Base-by-base conservation (phyloP, 2,329 filamentous ascomycete species). In the Beauveria asiatica region DNA sequence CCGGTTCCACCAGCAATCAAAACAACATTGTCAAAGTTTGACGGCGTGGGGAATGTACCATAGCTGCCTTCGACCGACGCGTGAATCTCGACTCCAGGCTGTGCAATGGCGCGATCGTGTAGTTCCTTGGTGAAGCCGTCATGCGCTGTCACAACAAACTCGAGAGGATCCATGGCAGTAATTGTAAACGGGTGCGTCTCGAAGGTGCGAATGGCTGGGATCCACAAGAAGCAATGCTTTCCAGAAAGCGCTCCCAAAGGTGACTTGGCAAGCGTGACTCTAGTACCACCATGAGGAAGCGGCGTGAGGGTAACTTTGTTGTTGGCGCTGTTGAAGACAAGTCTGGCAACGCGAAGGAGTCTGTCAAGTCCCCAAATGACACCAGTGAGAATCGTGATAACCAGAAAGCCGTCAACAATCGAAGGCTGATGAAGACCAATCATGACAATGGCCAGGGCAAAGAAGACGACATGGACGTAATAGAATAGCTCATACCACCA, bases 121-220 rank as follows among this genome's bases (percentile, higher is more conserved):
- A 86, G 71, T 57, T 80, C 77, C 11, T 74, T 73, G 0, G 83
- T 86, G 67, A 86, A 86, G 6, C 83, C 83, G 64, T 83, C 77
- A 63, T 83, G 77, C 0, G 83, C 78, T 53, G 79, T 76, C 57
- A 86, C 77, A 23, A 86, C 77, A 54, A 87, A 82, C 70, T 86
- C 82, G 33, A 83, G 66, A 0, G 81, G 79, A 37, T 78, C 70
- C 17, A 74, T 76, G 23, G 76, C 70, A 23, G 80, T 80, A 53
- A 87, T 81, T 2, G 84, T 87, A 64, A 87, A 87, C 0, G 84
- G 84, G 63, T 88, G 85, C 2, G 80, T 83, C 69, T 87, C 81
- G 19, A 80, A 72, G 1, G 73, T 64, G 10, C 84, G 79, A 52
- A 87, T 76, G 5, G 72, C 72, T 0, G 85, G 85, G 7, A 87